Evolutionary conservation across 768 basidiomycete genomes (phyloP), one percentile per base, ranked within the genome.

Genomic region (Flagelloscypha sp.): DNA sequence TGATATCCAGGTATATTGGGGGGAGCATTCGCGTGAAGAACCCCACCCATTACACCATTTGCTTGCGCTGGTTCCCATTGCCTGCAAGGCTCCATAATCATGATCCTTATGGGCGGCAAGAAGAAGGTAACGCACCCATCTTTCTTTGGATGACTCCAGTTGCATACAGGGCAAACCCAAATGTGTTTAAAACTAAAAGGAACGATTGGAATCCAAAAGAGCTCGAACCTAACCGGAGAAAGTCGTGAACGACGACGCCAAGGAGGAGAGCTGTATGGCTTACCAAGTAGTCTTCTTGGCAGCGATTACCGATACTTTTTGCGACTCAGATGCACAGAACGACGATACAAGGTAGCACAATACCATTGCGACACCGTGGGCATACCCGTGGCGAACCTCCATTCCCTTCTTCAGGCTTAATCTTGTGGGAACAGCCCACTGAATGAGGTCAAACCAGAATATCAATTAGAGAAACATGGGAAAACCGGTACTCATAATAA

Each of bases 121-220:
- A n/a, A n/a, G n/a, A 5, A 35, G 12, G 15, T 7, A 32, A 54
- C 72, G 44, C 34, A 79, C 78, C 66, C 69, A 39, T 59, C 53
- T 46, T 68, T 67, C 47, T 67, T 60, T 3, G 67, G 65, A 7
- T 70, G 63, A 40, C 62, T 66, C 68, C 81, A 80, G 38, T 78
- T 74, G 49, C 84, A 87, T 40, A 79, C 82, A 16, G 63, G 64
- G 55, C 84, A 87, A 38, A 78, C 50, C 79, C 83, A 84, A 33
- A 86, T 57, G 36, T 70, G 72, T 36, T 70, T 70, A 31, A 69
- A 69, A 16, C 56, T 68, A 47, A 84, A 59, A 2, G 84, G 84
- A 27, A 86, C 55, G 37, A 87, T 56, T 16, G 79, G 84, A 10
- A 87, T 65, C 54, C 74, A 82, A 60, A 78, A 85, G 29, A 87